A percentile compares a stretch with the other conserved stretches of the same genome.
Conservation (phyloP, 2,329 filamentous ascomycete genomes). For the Colletotrichum spaethianum region DNA sequence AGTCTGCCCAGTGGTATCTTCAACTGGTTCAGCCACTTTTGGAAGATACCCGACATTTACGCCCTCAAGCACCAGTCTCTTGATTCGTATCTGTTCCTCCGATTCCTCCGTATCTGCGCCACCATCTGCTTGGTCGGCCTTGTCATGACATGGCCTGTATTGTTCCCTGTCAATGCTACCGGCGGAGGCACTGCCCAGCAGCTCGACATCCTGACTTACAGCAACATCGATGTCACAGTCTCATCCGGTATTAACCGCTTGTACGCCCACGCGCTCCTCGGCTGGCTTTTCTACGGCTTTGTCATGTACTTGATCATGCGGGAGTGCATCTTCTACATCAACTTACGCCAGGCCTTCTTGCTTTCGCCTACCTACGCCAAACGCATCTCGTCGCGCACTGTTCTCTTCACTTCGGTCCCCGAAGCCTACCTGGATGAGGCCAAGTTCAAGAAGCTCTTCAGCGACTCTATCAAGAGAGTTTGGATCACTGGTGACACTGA, state of each 20-base stretch:
- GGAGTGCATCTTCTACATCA: slow-evolving; percentile 93
- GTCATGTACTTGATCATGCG: slow-evolving; percentile 90
- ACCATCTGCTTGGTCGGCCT: slow-evolving; percentile 87
- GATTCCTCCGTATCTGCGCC: slow-evolving; percentile 84
- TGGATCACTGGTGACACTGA: slow-evolving; percentile 87
- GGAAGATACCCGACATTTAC: slow-evolving; percentile 78
- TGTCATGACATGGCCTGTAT: slow-evolving; percentile 86
- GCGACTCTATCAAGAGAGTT: slow-evolving; percentile 83
- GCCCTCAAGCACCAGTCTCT: slow-evolving; percentile 88
- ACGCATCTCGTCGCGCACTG: slow-evolving; percentile 89
- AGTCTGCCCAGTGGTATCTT: slow-evolving; percentile 68
- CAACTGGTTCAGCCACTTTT: slow-evolving; percentile 76
- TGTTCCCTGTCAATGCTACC: slow-evolving; percentile 89
- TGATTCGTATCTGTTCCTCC: slow-evolving; percentile 87
- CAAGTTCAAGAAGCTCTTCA: slow-evolving; percentile 86
- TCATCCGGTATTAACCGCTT: slow-evolving; percentile 73
- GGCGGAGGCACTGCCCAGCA: slow-evolving; percentile 76
- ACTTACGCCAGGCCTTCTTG: slow-evolving; percentile 91
- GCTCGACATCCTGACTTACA: slow-evolving; percentile 84
- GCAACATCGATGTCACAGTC: slow-evolving; percentile 75
- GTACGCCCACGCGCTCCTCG: slow-evolving; percentile 85
- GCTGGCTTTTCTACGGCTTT: slow-evolving; percentile 89
- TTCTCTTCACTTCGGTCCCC: slow-evolving; percentile 91
- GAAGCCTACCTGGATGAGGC: slow-evolving; percentile 81
- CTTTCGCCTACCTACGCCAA: slow-evolving; percentile 87